These are phyloP conservation scores for Micromonas commoda DNA, from an alignment of 139 green algal genomes.

Conservation along the genomic window DNA sequence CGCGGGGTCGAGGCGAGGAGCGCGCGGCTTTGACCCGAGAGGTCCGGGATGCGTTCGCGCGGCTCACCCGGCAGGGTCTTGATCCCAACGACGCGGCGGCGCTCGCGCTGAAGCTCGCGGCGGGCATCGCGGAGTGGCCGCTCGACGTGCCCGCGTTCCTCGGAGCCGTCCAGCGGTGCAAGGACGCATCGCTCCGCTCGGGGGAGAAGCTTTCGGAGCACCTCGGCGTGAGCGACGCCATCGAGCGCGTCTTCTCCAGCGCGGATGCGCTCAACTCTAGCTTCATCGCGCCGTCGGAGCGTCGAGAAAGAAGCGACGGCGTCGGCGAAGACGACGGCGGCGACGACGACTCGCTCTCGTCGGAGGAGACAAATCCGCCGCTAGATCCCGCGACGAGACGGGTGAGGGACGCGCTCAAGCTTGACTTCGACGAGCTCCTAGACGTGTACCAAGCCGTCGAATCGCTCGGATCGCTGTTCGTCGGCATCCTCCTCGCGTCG, in stretches of 20 bases:
- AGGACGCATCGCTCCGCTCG: background rate
- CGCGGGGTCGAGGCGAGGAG: too few species aligned
- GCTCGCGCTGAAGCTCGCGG: constrained; percentile 48
- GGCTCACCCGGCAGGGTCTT: constrained; percentile 31
- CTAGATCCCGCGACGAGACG: too few species aligned
- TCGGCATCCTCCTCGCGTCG: too few species aligned
- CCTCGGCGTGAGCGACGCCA: background rate
- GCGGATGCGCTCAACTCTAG: constrained; percentile 22
- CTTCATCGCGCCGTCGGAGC: constrained; percentile 2
- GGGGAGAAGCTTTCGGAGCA: too few species aligned
- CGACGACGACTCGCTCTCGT: too few species aligned
- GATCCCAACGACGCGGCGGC: constrained; percentile 50
- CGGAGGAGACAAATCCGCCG: too few species aligned
- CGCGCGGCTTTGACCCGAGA: background rate
- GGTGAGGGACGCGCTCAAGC: too few species aligned
- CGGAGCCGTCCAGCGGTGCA: constrained; percentile 11
- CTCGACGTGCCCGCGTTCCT: constrained; percentile 26
- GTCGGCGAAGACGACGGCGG: too few species aligned
- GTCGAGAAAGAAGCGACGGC: too few species aligned
- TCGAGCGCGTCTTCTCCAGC: background rate
- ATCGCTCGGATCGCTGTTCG: too few species aligned
- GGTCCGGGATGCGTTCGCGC: constrained; percentile 16
- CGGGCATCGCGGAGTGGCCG: constrained; percentile 37
- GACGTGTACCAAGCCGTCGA: too few species aligned
- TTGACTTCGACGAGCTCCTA: too few species aligned